These are phyloP conservation scores for Ruellia speciosa DNA, from an alignment of 305 asterid species.

Conservation along the genomic window DNA sequence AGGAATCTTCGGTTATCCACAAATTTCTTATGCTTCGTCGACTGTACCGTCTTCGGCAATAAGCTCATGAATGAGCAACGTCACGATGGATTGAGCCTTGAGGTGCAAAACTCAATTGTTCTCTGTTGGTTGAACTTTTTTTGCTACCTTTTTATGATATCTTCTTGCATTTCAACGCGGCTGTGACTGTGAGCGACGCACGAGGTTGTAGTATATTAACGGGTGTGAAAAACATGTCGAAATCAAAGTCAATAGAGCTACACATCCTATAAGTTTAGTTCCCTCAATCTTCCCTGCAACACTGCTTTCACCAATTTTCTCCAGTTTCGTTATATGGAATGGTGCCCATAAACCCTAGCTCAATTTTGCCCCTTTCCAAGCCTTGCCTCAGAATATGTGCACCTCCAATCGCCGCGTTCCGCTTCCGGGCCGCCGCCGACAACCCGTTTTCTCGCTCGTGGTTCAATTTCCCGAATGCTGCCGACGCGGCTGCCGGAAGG, in stretches of 20 bases:
- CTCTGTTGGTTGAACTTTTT: neutral
- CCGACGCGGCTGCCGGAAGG: slow-evolving; percentile 27
- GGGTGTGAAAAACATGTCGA: neutral
- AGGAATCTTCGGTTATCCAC: too few relatives aligned
- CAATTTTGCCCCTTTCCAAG: slow-evolving; percentile 22
- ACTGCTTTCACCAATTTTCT: neutral
- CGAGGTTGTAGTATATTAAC: neutral
- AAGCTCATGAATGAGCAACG: neutral
- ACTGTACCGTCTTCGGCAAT: neutral
- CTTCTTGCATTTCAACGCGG: neutral
- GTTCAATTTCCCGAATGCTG: slow-evolving; percentile 30
- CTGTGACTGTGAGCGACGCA: neutral
- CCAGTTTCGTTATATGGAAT: slow-evolving; percentile 27
- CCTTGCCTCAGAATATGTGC: slow-evolving; percentile 18
- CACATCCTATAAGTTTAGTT: neutral
- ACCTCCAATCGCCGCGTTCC: slow-evolving; percentile 24
- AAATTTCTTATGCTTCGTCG: neutral
- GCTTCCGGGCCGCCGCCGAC: slow-evolving; percentile 45
- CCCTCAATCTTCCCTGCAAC: neutral
- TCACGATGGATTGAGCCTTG: neutral
- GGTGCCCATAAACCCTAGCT: slow-evolving; percentile 45
- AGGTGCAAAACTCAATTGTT: neutral
- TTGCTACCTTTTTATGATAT: neutral
- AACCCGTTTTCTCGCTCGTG: slow-evolving; percentile 31
- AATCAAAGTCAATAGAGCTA: neutral